Conservation (phyloP, 2,329 filamentous ascomycete species). For the Cercospora sp. region DNA sequence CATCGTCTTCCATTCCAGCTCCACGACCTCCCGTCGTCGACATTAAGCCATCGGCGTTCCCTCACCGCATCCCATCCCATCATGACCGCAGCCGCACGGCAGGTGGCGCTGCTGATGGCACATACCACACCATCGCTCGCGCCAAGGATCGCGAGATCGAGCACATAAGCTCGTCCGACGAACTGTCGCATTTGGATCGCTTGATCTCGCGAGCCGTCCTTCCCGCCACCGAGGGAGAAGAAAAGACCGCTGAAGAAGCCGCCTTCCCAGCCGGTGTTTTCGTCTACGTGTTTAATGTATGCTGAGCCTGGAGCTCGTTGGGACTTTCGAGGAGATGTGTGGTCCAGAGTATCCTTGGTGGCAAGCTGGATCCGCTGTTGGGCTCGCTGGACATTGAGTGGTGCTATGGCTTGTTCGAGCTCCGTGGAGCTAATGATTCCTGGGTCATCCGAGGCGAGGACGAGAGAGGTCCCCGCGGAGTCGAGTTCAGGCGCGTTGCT, state of each 20-base stretch:
- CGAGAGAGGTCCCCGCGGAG: conserved; percentile 42
- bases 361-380: conserved; percentile 78
- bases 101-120: conserved; percentile 67
- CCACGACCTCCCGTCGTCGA: conserved; percentile 62
- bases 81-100: conserved; percentile 77
- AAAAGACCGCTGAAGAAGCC: conserved; percentile 83
- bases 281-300: conserved; percentile 69
- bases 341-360: conserved; percentile 57
- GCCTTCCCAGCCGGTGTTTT: conserved; percentile 82
- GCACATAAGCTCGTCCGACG: conserved; percentile 76
- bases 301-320: conserved; percentile 48
- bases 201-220: conserved; percentile 36
- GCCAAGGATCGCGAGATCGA: conserved; percentile 75
- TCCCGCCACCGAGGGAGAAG: conserved; percentile 63
- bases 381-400: conserved; percentile 53
- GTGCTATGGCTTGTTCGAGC: conserved; percentile 50
- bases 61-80: conserved; percentile 76
- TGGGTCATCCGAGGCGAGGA: conserved; percentile 81
- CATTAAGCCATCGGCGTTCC: conserved; percentile 68
- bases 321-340: conserved; percentile 32
- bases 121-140: conserved; percentile 72
- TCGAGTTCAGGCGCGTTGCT: conserved; percentile 52
- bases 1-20: conserved; percentile 38
- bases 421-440: conserved; percentile 69
- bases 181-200: conserved; percentile 70